A percentile compares a stretch with the other conserved stretches of the same genome.
phyloP scores from a whole-genome alignment of 768 basidiomycete genomes.

The Boletellus ananiceps region DNA sequence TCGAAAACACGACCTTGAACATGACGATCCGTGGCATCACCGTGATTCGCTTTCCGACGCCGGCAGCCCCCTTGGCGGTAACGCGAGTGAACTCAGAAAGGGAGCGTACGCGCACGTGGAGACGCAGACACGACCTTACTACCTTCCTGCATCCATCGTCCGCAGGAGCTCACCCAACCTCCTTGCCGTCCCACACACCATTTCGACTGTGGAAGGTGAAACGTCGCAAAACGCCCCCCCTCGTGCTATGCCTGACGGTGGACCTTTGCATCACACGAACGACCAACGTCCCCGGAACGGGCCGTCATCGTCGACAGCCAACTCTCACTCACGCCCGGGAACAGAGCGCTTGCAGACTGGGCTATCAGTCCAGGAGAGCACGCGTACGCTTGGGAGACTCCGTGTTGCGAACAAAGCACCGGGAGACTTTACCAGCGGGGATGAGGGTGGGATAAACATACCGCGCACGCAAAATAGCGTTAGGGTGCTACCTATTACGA shows the following conservation, averaged over 20 bases:
- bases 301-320: slow-evolving; percentile 8
- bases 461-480: neutral
- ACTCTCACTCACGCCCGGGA: slow-evolving; percentile 8
- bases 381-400: slow-evolving; percentile 40
- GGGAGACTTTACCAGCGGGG: slow-evolving; percentile 39
- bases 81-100: slow-evolving; percentile 1
- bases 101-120: neutral
- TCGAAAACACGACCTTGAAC: slow-evolving; percentile 33
- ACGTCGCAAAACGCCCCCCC: slow-evolving; percentile 2
- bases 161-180: slow-evolving; percentile 17
- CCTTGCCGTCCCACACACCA: slow-evolving; percentile 15
- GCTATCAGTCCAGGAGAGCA: slow-evolving; percentile 28
- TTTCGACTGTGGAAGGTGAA: slow-evolving; percentile 1
- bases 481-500: neutral
- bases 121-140: slow-evolving; percentile 19
- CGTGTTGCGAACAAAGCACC: slow-evolving; percentile 47
- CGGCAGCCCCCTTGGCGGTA: neutral
- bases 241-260: neutral
- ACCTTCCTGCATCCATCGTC: slow-evolving; percentile 23
- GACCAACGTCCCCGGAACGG: neutral
- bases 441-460: slow-evolving; percentile 25
- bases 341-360: slow-evolving; percentile 13
- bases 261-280: neutral
- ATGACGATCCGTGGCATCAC: slow-evolving; percentile 33
- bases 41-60: slow-evolving; percentile 8